Evolutionary conservation across 345 rosid genomes (phyloP), one percentile per base, ranked within the genome.

Genomic region (Bruguiera parviflora): DNA sequence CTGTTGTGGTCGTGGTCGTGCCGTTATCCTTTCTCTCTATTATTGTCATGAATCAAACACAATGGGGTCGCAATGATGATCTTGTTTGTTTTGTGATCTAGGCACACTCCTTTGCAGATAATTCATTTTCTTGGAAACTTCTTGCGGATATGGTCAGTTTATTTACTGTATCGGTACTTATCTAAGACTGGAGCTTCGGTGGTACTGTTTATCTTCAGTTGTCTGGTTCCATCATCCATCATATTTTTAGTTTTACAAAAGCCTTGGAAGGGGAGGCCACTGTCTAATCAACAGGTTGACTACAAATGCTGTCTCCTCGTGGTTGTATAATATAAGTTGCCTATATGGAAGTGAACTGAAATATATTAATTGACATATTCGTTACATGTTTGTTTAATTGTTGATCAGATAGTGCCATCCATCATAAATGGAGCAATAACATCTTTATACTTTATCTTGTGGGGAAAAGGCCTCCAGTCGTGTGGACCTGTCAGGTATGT

Each of bases 221-320:
- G 98, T 83, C 71, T 95, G 66, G 89, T 88, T 24, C 96, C 96
- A 13, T 86, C 98, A 6, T 83, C 98, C 53, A 57, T 88, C 73
- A 1, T 87, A 53, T 90, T 92, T 75, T 81, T 95, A 71, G 70
- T 85, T 39, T 18, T 90, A 77, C 99, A 95, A 69, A 95, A 92
- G 80, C 98, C 99, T 63, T 95, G 99, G 99, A 95, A 86, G 81
- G 99, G 98, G 71, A 87, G 99, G 69, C 79, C 94, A 3, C 94
- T 95, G 71, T 83, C 96, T 43, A 92, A 85, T 83, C 85, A 89
- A 53, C 97, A 92, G 98, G 99, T 95, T 65, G 53, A 3, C 18
- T 13, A 13, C 49, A 43, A 43, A 59, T 65, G 67, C 8, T 43
- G 29, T 43, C 27, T 11, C 4, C 58, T 4, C 52, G 6, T 24